Base-by-base conservation (phyloP, 2,329 filamentous ascomycete genomes). In the Apiospora saccharicola region DNA sequence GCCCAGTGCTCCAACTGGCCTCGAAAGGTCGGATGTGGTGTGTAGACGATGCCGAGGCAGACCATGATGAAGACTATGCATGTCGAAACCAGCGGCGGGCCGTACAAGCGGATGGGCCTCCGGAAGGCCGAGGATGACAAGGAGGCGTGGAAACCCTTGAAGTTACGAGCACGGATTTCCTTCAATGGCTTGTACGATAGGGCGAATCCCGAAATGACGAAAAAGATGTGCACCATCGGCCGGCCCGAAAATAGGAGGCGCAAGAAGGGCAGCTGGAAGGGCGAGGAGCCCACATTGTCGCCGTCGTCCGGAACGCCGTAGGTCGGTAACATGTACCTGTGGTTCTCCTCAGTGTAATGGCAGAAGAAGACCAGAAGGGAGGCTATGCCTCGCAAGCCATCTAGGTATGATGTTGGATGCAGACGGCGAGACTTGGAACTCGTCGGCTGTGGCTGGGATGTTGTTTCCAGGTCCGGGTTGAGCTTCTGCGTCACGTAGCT, bases 191-290 rank as follows among this genome's bases (percentile, higher is more conserved):
- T 85, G 74, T 83, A 82, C 10, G 85, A 82, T 30, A 88, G 80
- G 3, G 83, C 85, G 73, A 85, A 86, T 49, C 86, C 86, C 1
- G 85, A 87, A 47, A 88, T 85, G 74, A 87, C 82, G 77, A 87
- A 87, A 78, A 88, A 87, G 67, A 88, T 82, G 75, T 86, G 83
- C 3, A 88, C 86, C 84, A 86, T 88, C 0, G 88, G 85, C 4
- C 87, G 87, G 0, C 88, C 89, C 69, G 86, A 86, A 77, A 86
- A 90, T 72, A 87, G 82, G 4, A 90, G 81, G 19, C 88, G 83
- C n/a, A 90, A 70, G 73, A 90, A 85, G 12, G 88, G 89, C 1
- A 90, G 82, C 76, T 88, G 86, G 26, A 87, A 74, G 19, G 76
- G 77, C 7, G 81, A 81, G 3, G 80, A 80, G 4, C 73, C 70